Base-by-base conservation (phyloP, 2,329 filamentous ascomycete species). In the Clarireedia paspali region DNA sequence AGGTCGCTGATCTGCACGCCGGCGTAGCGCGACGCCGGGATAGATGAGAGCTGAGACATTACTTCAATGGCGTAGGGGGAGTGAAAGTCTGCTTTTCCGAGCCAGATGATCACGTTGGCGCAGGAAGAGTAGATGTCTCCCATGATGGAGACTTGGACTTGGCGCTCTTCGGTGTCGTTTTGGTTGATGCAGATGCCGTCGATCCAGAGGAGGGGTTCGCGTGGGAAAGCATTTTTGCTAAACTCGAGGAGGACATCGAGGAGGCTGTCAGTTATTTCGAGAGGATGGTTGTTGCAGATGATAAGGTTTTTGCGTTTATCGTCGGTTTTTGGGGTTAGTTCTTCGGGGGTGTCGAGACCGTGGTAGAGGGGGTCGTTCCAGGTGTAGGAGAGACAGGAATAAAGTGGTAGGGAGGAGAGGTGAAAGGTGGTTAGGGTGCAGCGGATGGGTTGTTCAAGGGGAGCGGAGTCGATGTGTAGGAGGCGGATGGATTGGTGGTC, bases 181-280 rank as follows among this genome's bases (percentile, higher is more conserved):
- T 59, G 59, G 48, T 62, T 59, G 15, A 62, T 58, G 38, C 57
- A 61, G 5, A 62, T 46, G 0, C 57, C 57, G 45, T 62, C 59
- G 30, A 62, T 57, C 59, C 59, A 62, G 7, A 60, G 23, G 1
- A 55, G 23, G 3, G 10, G 17, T 2, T 50, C 24, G 12, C 39
- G 20, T 4, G 20, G 5, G 1, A 34, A 38, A 1, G 17, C n/a
- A 15, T 47, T 27, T 1, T 57, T 57, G 12, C 50, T 44, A 14
- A 50, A 46, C 24, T 56, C 54, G 7, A 7, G 17, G 5, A 56
- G 34, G 4, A 36, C 30, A 15, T 17, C 26, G 2, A 26, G 20
- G 5, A 56, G 38, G 10, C 17, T 56, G 14, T 46, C 39, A 2
- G 54, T 56, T 9, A 56, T 47, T 0, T 40, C 2, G 1, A 56